Conservation (phyloP, 1,284 basidiomycete genomes). For the Grifola frondosa region DNA sequence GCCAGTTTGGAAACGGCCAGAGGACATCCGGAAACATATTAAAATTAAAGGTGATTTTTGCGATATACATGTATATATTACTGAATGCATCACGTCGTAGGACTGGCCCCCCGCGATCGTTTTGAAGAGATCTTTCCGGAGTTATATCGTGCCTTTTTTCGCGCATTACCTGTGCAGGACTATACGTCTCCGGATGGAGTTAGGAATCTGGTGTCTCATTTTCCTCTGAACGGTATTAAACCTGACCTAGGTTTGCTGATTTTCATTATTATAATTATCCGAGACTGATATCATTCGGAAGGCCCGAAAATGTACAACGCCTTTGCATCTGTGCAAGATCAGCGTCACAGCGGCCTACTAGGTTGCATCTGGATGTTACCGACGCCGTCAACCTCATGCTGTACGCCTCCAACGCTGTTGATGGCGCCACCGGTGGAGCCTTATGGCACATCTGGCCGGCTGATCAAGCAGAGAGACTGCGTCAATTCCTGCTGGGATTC, state of each 20-base stretch:
- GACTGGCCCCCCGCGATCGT: constrained; percentile 39
- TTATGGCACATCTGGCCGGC: constrained; percentile 86
- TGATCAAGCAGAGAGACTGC: constrained; percentile 69
- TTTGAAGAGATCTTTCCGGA: constrained; percentile 75
- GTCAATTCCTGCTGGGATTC: no score
- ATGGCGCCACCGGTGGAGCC: constrained; percentile 70
- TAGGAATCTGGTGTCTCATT: constrained; percentile 79
- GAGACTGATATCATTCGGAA: constrained; percentile 24
- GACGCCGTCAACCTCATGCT: constrained; percentile 90
- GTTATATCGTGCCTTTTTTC: constrained; percentile 79
- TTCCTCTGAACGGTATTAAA: constrained; percentile 71
- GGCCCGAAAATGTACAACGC: constrained; percentile 77
- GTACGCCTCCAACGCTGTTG: constrained; percentile 52
- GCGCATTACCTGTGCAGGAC: constrained; percentile 76
- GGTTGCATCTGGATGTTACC: constrained; percentile 90
- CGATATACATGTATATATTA: neutral
- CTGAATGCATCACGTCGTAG: neutral
- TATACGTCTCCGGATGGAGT: constrained; percentile 82
- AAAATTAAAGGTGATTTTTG: constrained; percentile 5
- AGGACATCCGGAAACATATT: neutral
- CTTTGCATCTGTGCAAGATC: constrained; percentile 51
- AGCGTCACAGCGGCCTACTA: constrained; percentile 70
- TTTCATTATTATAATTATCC: constrained; percentile 41
- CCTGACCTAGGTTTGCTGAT: constrained; percentile 75
- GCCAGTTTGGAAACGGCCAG: constrained; percentile 2